Base-by-base conservation (phyloP, 2,329 filamentous ascomycete species). In the Boeremia lycopersici region DNA sequence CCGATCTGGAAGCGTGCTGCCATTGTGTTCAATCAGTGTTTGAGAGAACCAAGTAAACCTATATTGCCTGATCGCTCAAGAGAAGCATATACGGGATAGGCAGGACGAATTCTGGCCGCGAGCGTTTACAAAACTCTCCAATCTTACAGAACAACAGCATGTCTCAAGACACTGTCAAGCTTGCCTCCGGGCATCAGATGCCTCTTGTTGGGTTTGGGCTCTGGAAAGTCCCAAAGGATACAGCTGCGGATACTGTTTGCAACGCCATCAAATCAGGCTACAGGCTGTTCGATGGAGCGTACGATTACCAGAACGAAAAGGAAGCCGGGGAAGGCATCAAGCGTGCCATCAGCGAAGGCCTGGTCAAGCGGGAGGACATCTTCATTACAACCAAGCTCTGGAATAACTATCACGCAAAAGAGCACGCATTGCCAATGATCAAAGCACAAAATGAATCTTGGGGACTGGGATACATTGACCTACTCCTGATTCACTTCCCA, bases 331-430 rank as follows among this genome's bases (percentile, higher is more conserved):
- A 73, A 41, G 72, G 70, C 45, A 64, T 74, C 12, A 69, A 69
- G 36, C 66, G 68, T 25, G 71, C 70, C 41, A 72, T 74, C 65
- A 72, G 72, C 48, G 71, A 74, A 7, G 70, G 71, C 19, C 60
- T 74, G 35, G 63, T 61, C 49, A 72, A 73, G 63, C 69, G 71
- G 40, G 86, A 89, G 77, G 91, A 96, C 17, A 89, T 96, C 74
- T 96, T 96, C 85, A 86, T 96, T 72, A 90, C 93, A 63, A 91
- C 89, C 77, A 96, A 96, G 82, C 87, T 96, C 55, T 96, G 91
- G 91, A 92, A 93, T 80, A 87, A 87, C 63, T 96, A 92, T 85
- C 90, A 96, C 81, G 89, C 93, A 69, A 82, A 82, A 66, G 87
- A 93, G 66, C 83, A 84, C 65, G 91, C 93, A 71, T 83, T 81